Conservation (phyloP, 179 eudicot species). For the Dionaea muscipula region DNA sequence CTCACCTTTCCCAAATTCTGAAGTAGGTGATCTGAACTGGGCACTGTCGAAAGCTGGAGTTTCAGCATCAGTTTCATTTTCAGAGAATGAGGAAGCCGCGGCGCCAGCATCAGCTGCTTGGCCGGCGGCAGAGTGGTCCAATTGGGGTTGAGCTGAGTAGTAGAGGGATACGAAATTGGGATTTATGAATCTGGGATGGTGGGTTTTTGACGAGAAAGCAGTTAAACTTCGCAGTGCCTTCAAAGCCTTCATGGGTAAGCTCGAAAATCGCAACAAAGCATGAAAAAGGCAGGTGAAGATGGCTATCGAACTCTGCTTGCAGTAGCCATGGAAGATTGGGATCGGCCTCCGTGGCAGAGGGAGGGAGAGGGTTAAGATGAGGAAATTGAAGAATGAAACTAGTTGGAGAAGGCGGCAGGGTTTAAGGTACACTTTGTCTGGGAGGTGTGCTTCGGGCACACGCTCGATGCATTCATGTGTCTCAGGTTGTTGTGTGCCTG, state of each 20-base stretch:
- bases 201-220: slow-evolving; percentile 16
- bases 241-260: slow-evolving; percentile 38
- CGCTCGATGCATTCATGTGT: no score
- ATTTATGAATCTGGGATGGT: slow-evolving; percentile 20
- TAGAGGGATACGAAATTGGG: slow-evolving; percentile 19
- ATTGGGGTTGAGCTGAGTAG: slow-evolving; percentile 37
- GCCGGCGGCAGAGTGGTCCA: slow-evolving; percentile 12
- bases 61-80: slow-evolving; percentile 26
- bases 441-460: no score
- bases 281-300: no score
- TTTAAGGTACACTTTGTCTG: no score
- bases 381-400: no score
- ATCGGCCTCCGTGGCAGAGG: no score
- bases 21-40: slow-evolving; percentile 27
- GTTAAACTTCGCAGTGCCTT: slow-evolving; percentile 27
- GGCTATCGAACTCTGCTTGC: no score
- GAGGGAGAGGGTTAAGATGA: no score
- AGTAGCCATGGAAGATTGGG: no score
- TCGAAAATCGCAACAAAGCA: not conserved
- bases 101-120: slow-evolving; percentile 7
- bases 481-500: no score
- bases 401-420: no score
- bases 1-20: slow-evolving; percentile 9
- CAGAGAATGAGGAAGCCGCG: slow-evolving; percentile 20
- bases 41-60: slow-evolving; percentile 44